Conservation (phyloP, 2,329 filamentous ascomycete species). For the Aspergillus pseudoterreus region DNA sequence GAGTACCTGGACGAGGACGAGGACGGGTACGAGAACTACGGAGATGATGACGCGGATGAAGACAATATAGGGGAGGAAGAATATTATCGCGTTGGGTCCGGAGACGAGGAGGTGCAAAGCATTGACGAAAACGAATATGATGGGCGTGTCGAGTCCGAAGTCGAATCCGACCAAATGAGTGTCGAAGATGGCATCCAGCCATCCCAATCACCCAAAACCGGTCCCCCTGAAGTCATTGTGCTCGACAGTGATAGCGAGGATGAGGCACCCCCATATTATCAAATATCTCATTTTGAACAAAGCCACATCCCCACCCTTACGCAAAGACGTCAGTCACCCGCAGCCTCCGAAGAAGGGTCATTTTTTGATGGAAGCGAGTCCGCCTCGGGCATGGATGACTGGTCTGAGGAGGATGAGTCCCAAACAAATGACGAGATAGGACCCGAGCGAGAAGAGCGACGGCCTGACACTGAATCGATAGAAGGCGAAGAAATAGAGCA, state of each 20-base stretch:
- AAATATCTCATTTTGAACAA: neutral
- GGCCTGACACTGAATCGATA: neutral
- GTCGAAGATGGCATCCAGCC: neutral
- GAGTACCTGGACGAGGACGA: neutral
- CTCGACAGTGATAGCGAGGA: constrained; percentile 42
- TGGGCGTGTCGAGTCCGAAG: constrained; percentile 16
- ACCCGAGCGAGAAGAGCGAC: neutral
- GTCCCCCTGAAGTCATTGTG: constrained; percentile 36
- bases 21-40: neutral
- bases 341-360: constrained; percentile 1
- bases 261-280: constrained; percentile 19
- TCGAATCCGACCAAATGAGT: constrained; percentile 12
- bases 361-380: neutral
- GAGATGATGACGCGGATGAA: constrained; percentile 8
- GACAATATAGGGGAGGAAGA: neutral
- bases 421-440: neutral
- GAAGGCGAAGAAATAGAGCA: neutral
- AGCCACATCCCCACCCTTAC: neutral
- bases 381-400: neutral
- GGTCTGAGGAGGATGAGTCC: neutral
- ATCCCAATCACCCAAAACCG: constrained; percentile 8
- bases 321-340: constrained; percentile 2
- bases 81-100: neutral
- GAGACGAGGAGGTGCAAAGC: constrained; percentile 1
- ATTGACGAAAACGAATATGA: constrained; percentile 11